Base-by-base conservation (phyloP, 768 basidiomycete genomes). In the Psilocybe subaeruginosa region DNA sequence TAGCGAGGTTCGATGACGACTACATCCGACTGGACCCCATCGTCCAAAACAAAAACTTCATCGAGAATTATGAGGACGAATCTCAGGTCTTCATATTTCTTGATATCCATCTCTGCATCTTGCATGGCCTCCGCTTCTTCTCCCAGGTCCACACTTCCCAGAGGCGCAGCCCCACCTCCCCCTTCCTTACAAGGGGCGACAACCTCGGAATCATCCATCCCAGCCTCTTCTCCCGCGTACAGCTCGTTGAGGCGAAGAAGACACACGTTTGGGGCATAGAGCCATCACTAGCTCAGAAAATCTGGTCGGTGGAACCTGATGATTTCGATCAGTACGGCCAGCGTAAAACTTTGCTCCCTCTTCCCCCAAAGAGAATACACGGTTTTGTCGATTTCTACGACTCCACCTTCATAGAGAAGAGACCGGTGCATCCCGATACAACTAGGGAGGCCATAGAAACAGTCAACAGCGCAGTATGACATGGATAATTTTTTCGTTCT, bases 61-160 rank as follows among this genome's bases (percentile, higher is more conserved):
- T 70, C 50, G 45, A 67, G 11, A 56, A 65, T 33, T n/a, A 61
- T 14, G 16, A 64, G 16, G 43, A 61, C 52, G 47, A 61, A 45
- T 43, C 57, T 37, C 51, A 67, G 47, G 64, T 70, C 30, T 66
- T 67, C 51, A 66, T 70, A 30, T 65, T 55, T 51, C 14, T 70
- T 27, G 62, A 69, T 49, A 55, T 69, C 23, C 27, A 56, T 3
- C 39, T 50, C 19, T 63, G 61, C 46, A 56, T 68, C 11, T 6
- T 50, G 1, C 16, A 57, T 16, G 69, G 69, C 8, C 35, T 70
- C 6, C 66, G 63, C 19, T 70, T 70, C 55, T 69, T 63, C 58
- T 59, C 39, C 43, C 64, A 62, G 29, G 33, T 62, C 11, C 52
- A 55, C 29, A 60, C 62, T 31, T 37, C 60, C 16, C 64, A 66